Base-by-base conservation (phyloP, 192 early-diverging fungal genomes). In the Podila epicladia region DNA sequence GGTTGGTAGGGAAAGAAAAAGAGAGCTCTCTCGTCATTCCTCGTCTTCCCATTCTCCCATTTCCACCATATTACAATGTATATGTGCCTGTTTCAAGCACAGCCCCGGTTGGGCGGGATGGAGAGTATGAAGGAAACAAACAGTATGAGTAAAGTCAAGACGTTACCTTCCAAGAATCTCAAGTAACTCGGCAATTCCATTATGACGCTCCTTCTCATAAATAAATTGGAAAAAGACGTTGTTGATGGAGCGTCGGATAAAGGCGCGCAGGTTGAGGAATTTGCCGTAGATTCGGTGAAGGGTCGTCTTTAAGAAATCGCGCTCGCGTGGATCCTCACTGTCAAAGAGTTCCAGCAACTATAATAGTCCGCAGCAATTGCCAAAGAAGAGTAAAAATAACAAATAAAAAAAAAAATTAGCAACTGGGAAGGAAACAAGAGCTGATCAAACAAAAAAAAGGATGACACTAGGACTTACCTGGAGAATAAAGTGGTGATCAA, bases 261-360 rank as follows among this genome's bases (percentile, higher is more conserved):
- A 98, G 31, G 97, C 97, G 31, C 98, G 90, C 71, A 99, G 86
- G 73, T 96, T 97, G 62, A 99, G 85, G 83, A 99, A 98, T 82
- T 99, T 99, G 50, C 98, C 98, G 83, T 99, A 99, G 33, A 99
- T 95, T 24, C 98, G 85, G 83, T 99, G 98, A 64, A 99, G 84
- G 15, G 96, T 99, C 8, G 98, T 99, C 73, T 99, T 99, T 49
- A 99, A 87, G 74, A 97, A 98, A 86, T 99, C 98, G 59, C 98
- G 92, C 88, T 99, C 98, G 62, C 97, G 88, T 15, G 97, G 97
- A 87, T 99, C 98, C 82, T 99, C 98, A 71, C 94, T 95, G 80
- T 99, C 97, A 84, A 99, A 99, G n/a, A 99, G 84, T 58, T 98
- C 97, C 68, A 99, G 85, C 9, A 99, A 86, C 96, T 98, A 84